A percentile compares a stretch with the other conserved stretches of the same genome.
Conservation (phyloP, 208 protist genomes). For the Tritrichomonas musculus region DNA sequence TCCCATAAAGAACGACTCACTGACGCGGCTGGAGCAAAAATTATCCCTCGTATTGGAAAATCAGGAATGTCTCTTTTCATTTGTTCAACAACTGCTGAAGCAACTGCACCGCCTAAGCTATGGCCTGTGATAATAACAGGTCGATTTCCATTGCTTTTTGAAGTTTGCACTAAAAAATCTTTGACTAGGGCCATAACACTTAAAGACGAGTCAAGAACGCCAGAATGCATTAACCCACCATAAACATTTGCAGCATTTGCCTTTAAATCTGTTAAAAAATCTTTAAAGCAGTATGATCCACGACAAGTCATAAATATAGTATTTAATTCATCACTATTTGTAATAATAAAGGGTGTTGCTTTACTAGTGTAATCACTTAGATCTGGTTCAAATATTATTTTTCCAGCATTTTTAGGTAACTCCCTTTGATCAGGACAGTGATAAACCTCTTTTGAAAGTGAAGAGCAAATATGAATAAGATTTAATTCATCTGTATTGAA, state of each 20-base stretch:
- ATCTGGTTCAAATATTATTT: neutral
- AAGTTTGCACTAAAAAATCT: neutral
- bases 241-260: neutral
- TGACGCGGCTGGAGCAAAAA: neutral
- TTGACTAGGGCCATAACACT: neutral
- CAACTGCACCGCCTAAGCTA: neutral
- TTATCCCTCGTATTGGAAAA: neutral
- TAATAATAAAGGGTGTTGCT: neutral
- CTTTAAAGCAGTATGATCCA: neutral
- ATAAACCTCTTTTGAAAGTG: slow-evolving; percentile 18
- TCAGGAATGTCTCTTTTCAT: neutral
- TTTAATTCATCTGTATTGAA: neutral
- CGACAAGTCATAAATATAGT: neutral
- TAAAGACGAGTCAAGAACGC: neutral
- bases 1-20: neutral
- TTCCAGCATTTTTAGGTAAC: neutral
- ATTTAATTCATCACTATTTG: neutral
- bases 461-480: neutral
- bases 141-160: neutral
- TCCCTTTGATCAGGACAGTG: neutral
- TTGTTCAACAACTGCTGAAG: neutral
- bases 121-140: neutral
- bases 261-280: neutral
- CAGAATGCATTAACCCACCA: neutral
- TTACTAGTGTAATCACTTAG: too few species aligned